These are phyloP conservation scores for Podospora appendiculata DNA, from an alignment of 495 filamentous ascomycete genomes.

Conservation along the genomic window DNA sequence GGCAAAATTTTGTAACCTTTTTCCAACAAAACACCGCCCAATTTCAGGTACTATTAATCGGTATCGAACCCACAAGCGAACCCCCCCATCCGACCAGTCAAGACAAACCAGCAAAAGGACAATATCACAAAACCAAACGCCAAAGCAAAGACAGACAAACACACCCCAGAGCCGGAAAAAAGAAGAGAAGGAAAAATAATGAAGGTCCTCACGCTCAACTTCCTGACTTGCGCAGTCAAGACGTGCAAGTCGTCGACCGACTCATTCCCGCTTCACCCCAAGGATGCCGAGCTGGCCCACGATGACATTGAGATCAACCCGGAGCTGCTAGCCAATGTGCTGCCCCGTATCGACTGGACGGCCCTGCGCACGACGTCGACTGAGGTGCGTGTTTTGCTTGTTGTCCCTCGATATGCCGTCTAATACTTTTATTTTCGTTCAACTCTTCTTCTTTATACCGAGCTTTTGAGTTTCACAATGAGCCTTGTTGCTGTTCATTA, in stretches of 20 bases:
- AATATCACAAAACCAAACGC: not conserved
- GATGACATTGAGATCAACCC: constrained; percentile 75
- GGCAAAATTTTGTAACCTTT: not conserved
- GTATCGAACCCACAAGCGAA: too few species aligned
- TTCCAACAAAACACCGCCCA: not conserved
- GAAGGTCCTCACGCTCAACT: constrained; percentile 96
- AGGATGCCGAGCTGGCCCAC: constrained; percentile 79
- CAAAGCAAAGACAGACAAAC: not conserved
- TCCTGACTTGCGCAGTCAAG: constrained; percentile 92
- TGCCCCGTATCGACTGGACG: constrained; percentile 84
- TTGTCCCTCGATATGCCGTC: too few species aligned
- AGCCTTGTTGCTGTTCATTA: not conserved
- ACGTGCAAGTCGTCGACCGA: constrained; percentile 69
- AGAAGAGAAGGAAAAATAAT: constrained; percentile 41
- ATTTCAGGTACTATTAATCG: too few species aligned
- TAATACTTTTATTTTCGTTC: not conserved
- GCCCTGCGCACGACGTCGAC: constrained; percentile 61
- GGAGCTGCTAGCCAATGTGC: constrained; percentile 67
- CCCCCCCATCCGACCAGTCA: not conserved
- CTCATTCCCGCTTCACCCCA: constrained; percentile 85
- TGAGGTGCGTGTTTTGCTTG: constrained; percentile 53
- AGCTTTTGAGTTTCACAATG: not conserved
- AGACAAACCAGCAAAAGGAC: not conserved
- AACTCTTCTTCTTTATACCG: not conserved
- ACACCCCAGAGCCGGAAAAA: too few species aligned